Percentiles rank a stretch among this genome's conserved stretches.
These are phyloP conservation scores for Neonectria faginata DNA, from an alignment of 2,329 filamentous ascomycete genomes.

Conservation along the genomic window DNA sequence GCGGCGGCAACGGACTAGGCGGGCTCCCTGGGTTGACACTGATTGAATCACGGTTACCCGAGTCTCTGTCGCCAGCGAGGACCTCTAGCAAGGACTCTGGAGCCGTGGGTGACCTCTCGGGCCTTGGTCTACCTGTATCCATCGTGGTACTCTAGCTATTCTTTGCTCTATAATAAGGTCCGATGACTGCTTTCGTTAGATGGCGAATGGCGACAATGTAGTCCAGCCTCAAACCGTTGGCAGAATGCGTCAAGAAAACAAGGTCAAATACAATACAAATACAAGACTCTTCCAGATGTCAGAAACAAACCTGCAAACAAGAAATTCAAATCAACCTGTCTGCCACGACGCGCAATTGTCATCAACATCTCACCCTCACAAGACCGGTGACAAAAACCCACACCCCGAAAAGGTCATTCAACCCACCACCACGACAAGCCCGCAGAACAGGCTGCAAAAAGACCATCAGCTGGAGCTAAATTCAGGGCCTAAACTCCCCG, in stretches of 20 bases:
- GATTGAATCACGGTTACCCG: constrained; percentile 45
- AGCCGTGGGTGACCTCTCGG: constrained; percentile 18
- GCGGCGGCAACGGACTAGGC: constrained; percentile 36
- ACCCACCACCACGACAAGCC: constrained; percentile 17
- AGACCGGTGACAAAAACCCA: constrained; percentile 15
- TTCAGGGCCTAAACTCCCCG: background rate
- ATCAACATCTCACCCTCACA: constrained; percentile 1
- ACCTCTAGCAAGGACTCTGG: constrained; percentile 18
- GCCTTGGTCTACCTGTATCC: constrained; percentile 28
- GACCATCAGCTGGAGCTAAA: constrained; percentile 6
- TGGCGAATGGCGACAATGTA: background rate
- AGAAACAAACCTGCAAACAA: background rate
- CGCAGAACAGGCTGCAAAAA: background rate
- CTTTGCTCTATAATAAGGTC: background rate
- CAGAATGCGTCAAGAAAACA: background rate
- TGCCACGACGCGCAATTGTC: background rate
- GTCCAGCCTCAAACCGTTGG: background rate
- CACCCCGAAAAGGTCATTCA: constrained; percentile 16
- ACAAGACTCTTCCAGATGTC: background rate
- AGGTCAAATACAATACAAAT: background rate
- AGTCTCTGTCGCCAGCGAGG: constrained; percentile 41
- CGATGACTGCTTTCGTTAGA: background rate
- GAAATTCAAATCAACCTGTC: background rate
- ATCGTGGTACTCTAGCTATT: constrained; percentile 24
- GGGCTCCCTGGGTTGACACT: constrained; percentile 46